A percentile compares a stretch with the other conserved stretches of the same genome.
Evolutionary conservation across 495 filamentous ascomycete genomes (phyloP).

Genomic region (Penicillium roqueforti): DNA sequence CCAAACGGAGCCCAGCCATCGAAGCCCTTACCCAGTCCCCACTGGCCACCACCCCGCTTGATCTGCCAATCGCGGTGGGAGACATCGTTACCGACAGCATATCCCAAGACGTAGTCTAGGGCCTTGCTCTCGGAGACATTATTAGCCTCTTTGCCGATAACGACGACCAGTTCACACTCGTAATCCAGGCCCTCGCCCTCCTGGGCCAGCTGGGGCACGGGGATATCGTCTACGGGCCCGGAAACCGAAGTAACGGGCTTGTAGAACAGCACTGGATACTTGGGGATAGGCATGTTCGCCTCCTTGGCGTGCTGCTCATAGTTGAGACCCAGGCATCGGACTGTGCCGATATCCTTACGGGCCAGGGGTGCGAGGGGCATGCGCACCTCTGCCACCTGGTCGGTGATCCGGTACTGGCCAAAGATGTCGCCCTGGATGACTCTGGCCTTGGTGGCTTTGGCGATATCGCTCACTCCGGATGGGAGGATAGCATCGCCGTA

Average conservation of each 20-base stretch:
- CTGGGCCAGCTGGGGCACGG: slow-evolving; percentile 56
- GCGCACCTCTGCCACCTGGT: slow-evolving; percentile 61
- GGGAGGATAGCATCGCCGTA: slow-evolving; percentile 83
- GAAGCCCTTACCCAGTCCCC: slow-evolving; percentile 78
- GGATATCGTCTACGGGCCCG: slow-evolving; percentile 67
- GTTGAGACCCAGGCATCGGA: slow-evolving; percentile 78
- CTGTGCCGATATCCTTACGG: slow-evolving; percentile 62
- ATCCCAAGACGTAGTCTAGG: slow-evolving; percentile 73
- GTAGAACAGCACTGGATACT: slow-evolving; percentile 77
- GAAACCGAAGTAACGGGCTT: slow-evolving; percentile 72
- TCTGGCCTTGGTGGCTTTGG: slow-evolving; percentile 59
- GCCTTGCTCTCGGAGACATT: slow-evolving; percentile 65
- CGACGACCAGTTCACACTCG: slow-evolving; percentile 75
- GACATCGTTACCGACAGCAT: slow-evolving; percentile 78
- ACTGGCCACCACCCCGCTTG: slow-evolving; percentile 73
- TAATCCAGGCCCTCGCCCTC: slow-evolving; percentile 67
- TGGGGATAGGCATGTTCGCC: slow-evolving; percentile 68
- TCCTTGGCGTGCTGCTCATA: slow-evolving; percentile 80
- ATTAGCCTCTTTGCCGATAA: slow-evolving; percentile 68
- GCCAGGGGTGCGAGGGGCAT: slow-evolving; percentile 68
- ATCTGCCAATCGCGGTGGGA: slow-evolving; percentile 84
- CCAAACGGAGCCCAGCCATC: slow-evolving; percentile 88
- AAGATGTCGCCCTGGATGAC: slow-evolving; percentile 74
- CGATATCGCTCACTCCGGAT: slow-evolving; percentile 59
- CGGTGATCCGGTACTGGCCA: slow-evolving; percentile 64